Evolutionary conservation across 345 rosid genomes (phyloP).

Genomic region (Draba incana): DNA sequence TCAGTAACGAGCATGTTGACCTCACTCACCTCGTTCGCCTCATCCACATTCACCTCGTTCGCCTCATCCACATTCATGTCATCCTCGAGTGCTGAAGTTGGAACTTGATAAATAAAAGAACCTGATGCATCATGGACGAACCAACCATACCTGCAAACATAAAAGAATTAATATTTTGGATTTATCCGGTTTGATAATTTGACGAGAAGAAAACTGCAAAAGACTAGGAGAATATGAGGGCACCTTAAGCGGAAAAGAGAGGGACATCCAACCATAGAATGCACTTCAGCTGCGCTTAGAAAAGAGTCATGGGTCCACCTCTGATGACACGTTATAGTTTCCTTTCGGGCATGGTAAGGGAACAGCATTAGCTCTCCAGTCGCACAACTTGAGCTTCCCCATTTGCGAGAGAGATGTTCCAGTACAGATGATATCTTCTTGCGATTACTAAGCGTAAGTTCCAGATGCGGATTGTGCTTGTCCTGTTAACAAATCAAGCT

Average conservation of each 20-base stretch:
- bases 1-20: conserved; percentile 40
- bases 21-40: conserved; percentile 43
- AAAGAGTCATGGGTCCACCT: conserved; percentile 85
- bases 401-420: conserved; percentile 93
- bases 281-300: conserved; percentile 76
- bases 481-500: conserved; percentile 62
- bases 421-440: conserved; percentile 94
- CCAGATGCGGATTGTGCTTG: conserved; percentile 92
- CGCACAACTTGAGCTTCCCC: conserved; percentile 89
- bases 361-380: conserved; percentile 82
- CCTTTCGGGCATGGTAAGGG: conserved; percentile 72
- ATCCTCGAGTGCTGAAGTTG: conserved; percentile 46
- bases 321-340: conserved; percentile 55
- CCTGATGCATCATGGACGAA: conserved; percentile 52
- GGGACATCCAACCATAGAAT: conserved; percentile 71
- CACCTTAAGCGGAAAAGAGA: conserved; percentile 86
- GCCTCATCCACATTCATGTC: conserved; percentile 44
- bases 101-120: conserved; percentile 46
- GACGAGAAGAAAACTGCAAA: conserved; percentile 18
- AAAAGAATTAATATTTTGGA: conserved; percentile 24
- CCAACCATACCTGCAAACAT: conserved; percentile 93
- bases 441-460: conserved; percentile 91
- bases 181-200: conserved; percentile 12
- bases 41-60: conserved; percentile 46
- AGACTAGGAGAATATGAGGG: conserved; percentile 33